Evolutionary conservation across 192 early-diverging fungal genomes (phyloP), one percentile per base, ranked within the genome.

Genomic region (Rhizophagus clarus): DNA sequence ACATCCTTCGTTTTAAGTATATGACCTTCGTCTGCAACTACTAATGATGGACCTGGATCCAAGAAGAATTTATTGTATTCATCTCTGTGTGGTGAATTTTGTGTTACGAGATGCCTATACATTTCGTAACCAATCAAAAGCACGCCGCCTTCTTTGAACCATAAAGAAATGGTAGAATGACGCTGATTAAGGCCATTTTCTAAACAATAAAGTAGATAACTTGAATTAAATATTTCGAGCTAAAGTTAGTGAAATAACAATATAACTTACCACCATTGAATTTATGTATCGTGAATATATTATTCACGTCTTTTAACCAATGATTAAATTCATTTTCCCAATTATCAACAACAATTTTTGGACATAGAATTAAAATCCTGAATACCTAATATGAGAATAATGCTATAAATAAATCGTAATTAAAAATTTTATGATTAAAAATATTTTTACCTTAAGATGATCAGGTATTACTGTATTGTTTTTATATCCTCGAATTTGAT

Each of bases 21-120:
- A 83, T 97, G 96, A 4, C 91, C 94, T 85, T 97, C 95, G 82
- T 97, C 96, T 1, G 91, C 89, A 34, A 97, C 87, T 0, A 94
- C 83, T 8, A 97, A 72, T 28, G 89, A 87, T 1, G 96, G 90
- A 1, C 94, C 94, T 3, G 90, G 88, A 12, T 87, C 82, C n/a
- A 92, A 56, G 28, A 95, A 69, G 9, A 83, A 84, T 32, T 79
- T 6, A 12, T 78, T 76, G 37, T 85, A 81, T 15, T 66, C 67
- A 8, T 77, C 60, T 14, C 31, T 20, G n/a, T n/a, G 4, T 9
- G 20, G n/a, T 72, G 14, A n/a, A 20, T 37, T 14, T 29, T 9
- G 3, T 14, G 37, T 24, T 63, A 88, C 79, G 45, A 91, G 31
- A 1, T 81, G 76, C 11, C 92, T 86, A 75, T 94, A 92, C 72